Base-by-base conservation (phyloP, 441 rosid genomes). In the Viola pubescens region DNA sequence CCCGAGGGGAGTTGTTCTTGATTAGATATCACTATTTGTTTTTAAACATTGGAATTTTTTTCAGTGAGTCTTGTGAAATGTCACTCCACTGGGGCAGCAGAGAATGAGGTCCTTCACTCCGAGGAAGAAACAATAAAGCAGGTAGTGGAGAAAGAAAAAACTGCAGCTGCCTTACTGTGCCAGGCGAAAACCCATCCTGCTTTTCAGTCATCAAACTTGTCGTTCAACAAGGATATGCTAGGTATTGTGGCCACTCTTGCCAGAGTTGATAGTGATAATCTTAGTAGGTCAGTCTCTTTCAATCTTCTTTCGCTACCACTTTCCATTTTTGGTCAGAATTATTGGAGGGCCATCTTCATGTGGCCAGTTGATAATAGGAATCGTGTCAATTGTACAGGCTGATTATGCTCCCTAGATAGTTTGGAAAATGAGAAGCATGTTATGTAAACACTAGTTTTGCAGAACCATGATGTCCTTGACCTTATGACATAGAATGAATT, bases 241-340 rank as follows among this genome's bases (percentile, higher is more conserved):
- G 97, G 94, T 42, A 16, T 74, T 54, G 90, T 91, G 52, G 91
- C 90, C 9, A 77, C 85, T 39, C 85, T 88, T 52, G 94, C 86
- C 52, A 77, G 74, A 52, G 83, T 86, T 37, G 77, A 70, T 46
- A 81, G 82, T 60, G 84, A 75, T 58, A 81, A 77, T 55, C 84
- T 90, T 40, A 82, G 77, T 74, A 76, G 81, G 94, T 83, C 53
- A 64, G 82, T 82, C 2, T 10, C 4, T 52, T 43, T 12, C 9
- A 34, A n/a, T 6, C 12, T 37, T 9, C 42, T 14, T 34, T 1
- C 34, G 2, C 34, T 2, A 2, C 16, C 52, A 13, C 42, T 50
- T 47, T 4, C 12, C 54, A 10, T 46, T 61, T 40, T 60, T 41
- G 7, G 11, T 6, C 42, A 4, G 38, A 6, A 37, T 53, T 37